Percentiles rank a stretch among this genome's conserved stretches.
phyloP scores from a whole-genome alignment of 768 basidiomycete genomes.

The Nidula microcarpa region DNA sequence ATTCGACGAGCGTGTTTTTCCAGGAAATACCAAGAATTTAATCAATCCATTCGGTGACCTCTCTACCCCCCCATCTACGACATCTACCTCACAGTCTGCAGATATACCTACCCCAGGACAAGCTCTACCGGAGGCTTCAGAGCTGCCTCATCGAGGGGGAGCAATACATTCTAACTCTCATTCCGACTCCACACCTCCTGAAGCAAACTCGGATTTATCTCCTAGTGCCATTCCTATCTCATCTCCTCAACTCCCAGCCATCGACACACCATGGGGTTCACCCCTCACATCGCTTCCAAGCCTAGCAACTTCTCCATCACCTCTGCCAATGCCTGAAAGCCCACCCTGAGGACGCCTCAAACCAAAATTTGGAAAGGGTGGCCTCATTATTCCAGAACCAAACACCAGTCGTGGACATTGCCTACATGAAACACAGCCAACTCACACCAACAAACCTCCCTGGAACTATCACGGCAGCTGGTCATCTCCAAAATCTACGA shows the following conservation, averaged over 20 bases:
- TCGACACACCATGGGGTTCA: neutral
- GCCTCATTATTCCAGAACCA: neutral
- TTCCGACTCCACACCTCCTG: neutral
- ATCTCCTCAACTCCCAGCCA: neutral
- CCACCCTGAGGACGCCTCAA: neutral
- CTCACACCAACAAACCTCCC: neutral
- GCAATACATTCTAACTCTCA: neutral
- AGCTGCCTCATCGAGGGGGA: neutral
- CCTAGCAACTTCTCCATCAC: neutral
- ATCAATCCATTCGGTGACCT: neutral
- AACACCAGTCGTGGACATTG: neutral
- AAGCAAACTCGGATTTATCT: neutral
- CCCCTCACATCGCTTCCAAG: neutral
- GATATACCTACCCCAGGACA: neutral
- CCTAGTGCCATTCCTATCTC: neutral
- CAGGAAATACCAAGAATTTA: conserved; percentile 7
- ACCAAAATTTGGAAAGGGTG: neutral
- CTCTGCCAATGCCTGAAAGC: neutral
- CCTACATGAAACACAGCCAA: neutral
- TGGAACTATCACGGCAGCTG: neutral
- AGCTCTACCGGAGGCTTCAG: neutral
- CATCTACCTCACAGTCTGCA: neutral
- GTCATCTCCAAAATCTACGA: neutral
- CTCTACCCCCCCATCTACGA: neutral
- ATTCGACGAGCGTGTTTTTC: conserved; percentile 25